A percentile compares a stretch with the other conserved stretches of the same genome.
Conservation (phyloP, 441 rosid species). For the Syzygium syzygioides region DNA sequence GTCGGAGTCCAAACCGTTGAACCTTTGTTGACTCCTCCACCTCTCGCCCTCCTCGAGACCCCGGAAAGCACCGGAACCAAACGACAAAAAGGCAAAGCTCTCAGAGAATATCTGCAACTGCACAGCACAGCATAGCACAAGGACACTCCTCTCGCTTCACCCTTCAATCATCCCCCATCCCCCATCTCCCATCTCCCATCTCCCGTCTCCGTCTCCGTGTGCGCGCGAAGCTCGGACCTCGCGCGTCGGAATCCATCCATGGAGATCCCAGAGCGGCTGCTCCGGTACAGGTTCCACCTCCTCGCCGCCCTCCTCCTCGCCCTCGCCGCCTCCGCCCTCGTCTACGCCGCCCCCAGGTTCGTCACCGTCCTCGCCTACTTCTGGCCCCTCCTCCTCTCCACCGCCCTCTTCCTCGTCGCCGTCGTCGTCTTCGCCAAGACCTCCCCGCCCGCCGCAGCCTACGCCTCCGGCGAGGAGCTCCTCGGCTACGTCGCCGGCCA, state of each 20-base stretch:
- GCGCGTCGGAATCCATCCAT: constrained; percentile 8
- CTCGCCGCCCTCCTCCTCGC: constrained; percentile 23
- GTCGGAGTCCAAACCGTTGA: neutral
- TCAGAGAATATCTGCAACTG: neutral
- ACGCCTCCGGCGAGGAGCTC: constrained; percentile 51
- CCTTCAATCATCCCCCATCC: neutral
- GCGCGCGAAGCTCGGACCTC: neutral
- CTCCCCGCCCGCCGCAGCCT: constrained; percentile 11
- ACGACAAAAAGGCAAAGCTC: neutral
- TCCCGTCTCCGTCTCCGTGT: neutral
- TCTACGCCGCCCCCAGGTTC: constrained; percentile 60
- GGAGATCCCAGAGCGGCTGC: constrained; percentile 59
- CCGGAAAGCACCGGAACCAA: neutral
- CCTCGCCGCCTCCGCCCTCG: constrained; percentile 16
- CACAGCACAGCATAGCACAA: neutral
- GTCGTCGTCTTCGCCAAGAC: constrained; percentile 58
- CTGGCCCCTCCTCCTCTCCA: constrained; percentile 82
- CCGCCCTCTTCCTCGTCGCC: constrained; percentile 70
- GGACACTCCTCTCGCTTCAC: neutral
- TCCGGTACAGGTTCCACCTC: constrained; percentile 53
- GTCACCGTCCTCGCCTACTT: constrained; percentile 66
- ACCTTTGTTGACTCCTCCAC: neutral
- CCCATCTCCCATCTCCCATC: neutral
- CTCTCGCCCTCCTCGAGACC: too few species aligned
- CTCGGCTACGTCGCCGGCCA: constrained; percentile 77